Evolutionary conservation across 1,284 basidiomycete genomes (phyloP).

Genomic region (Sutorius eximius): DNA sequence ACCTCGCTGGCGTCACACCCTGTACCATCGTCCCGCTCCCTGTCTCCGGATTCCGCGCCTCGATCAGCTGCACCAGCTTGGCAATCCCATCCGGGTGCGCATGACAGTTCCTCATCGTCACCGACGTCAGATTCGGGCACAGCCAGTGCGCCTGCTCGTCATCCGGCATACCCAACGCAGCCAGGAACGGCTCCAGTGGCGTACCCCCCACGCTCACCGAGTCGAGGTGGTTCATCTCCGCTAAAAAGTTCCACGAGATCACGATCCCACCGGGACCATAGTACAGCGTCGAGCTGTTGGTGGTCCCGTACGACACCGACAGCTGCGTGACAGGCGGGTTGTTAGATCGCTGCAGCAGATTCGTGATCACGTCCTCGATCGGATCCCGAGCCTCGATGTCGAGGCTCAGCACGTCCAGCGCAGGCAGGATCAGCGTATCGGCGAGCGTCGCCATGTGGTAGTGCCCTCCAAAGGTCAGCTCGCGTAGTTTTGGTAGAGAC

Average conservation of each 20-base stretch:
- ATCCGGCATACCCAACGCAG: constrained; percentile 55
- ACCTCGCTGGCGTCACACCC: constrained; percentile 45
- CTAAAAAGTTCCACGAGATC: constrained; percentile 51
- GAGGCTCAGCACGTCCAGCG: constrained; percentile 53
- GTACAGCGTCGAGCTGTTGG: constrained; percentile 43
- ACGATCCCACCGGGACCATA: constrained; percentile 43
- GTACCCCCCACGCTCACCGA: constrained; percentile 62
- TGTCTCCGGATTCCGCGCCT: constrained; percentile 60
- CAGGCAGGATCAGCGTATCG: constrained; percentile 60
- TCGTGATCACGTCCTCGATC: constrained; percentile 62
- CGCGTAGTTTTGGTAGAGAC: constrained; percentile 51
- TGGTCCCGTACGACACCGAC: constrained; percentile 56
- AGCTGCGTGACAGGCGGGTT: constrained; percentile 55
- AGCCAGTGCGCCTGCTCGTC: constrained; percentile 59
- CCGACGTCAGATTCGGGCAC: constrained; percentile 55
- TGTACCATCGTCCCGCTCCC: constrained; percentile 32
- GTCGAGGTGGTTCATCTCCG: constrained; percentile 47
- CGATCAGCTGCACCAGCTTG: constrained; percentile 67
- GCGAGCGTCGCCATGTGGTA: constrained; percentile 60
- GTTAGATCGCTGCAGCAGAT: constrained; percentile 56
- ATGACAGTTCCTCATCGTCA: constrained; percentile 62
- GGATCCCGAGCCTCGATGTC: constrained; percentile 69
- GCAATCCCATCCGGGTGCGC: constrained; percentile 58
- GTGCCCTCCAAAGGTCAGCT: constrained; percentile 62
- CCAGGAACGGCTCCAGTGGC: constrained; percentile 59